Percentiles rank a stretch among this genome's conserved stretches.
Evolutionary conservation across 2,329 filamentous ascomycete species (phyloP).

Genomic region (Trichophyton schoenleinii): DNA sequence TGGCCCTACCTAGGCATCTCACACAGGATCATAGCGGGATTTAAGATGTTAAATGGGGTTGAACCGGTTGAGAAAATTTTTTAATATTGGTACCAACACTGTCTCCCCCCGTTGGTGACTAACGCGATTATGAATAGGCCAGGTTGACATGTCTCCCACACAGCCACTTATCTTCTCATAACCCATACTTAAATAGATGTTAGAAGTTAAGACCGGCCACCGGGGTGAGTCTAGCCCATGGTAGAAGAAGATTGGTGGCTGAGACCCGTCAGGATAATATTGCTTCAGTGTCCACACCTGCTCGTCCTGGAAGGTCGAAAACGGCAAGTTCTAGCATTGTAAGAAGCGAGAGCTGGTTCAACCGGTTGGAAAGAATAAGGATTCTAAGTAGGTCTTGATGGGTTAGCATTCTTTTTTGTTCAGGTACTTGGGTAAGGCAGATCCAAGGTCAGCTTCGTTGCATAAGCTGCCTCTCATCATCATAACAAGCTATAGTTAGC

Average conservation of each 20-base stretch:
- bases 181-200: constrained; percentile 35
- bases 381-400: background rate
- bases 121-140: background rate
- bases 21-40: background rate
- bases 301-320: constrained; percentile 39
- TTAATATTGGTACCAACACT: background rate
- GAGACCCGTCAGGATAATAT: constrained; percentile 32
- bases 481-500: background rate
- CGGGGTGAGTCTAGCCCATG: constrained; percentile 22
- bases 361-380: background rate
- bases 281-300: constrained; percentile 48
- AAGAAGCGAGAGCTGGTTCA: constrained; percentile 1
- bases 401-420: background rate
- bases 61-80: constrained; percentile 5
- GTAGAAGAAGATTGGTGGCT: constrained; percentile 12
- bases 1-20: background rate
- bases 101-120: background rate
- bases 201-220: constrained; percentile 28
- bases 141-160: constrained; percentile 31
- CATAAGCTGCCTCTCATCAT: background rate
- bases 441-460: background rate
- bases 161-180: constrained; percentile 29
- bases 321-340: constrained; percentile 44
- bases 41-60: background rate
- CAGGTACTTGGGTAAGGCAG: background rate